Evolutionary conservation across 2,329 filamentous ascomycete species (phyloP).

Genomic region (Monosporascus cannonballus): DNA sequence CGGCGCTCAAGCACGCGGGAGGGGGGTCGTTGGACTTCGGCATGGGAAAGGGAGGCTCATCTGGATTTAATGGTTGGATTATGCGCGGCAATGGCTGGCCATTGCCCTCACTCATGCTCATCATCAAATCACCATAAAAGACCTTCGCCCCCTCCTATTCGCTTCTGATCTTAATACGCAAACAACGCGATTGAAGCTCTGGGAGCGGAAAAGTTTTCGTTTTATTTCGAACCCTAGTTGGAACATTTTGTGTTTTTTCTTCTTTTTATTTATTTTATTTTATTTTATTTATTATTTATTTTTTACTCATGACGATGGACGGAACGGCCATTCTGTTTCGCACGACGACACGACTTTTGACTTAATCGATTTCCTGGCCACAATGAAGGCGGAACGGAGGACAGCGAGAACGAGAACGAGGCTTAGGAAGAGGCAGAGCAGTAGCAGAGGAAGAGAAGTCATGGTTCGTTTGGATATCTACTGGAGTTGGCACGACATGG

Average conservation of each 20-base stretch:
- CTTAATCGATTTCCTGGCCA: too few species aligned
- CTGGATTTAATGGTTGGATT: background rate
- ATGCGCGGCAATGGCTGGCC: slow-evolving; percentile 10
- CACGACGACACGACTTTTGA: too few species aligned
- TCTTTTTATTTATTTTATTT: too few species aligned
- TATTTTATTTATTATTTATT: too few species aligned
- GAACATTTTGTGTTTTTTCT: background rate
- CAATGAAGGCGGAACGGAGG: background rate
- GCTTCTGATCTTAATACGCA: background rate
- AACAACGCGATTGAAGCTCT: background rate
- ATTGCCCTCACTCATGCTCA: slow-evolving; percentile 2
- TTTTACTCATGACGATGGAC: background rate
- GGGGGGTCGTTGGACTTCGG: slow-evolving; percentile 1
- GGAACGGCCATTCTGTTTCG: too few species aligned
- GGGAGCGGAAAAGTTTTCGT: background rate
- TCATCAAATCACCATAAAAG: background rate
- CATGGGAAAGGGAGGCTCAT: slow-evolving; percentile 5
- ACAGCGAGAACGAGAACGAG: background rate
- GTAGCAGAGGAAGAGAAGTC: slow-evolving; percentile 2
- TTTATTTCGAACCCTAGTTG: background rate
- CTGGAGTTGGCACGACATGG: slow-evolving; percentile 2
- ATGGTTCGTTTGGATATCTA: background rate
- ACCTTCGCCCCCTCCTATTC: background rate
- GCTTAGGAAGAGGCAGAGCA: slow-evolving; percentile 7
- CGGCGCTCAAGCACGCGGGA: background rate